phyloP scores from a whole-genome alignment of 78 protist species.

The Dictyostelium firmibasis region DNA sequence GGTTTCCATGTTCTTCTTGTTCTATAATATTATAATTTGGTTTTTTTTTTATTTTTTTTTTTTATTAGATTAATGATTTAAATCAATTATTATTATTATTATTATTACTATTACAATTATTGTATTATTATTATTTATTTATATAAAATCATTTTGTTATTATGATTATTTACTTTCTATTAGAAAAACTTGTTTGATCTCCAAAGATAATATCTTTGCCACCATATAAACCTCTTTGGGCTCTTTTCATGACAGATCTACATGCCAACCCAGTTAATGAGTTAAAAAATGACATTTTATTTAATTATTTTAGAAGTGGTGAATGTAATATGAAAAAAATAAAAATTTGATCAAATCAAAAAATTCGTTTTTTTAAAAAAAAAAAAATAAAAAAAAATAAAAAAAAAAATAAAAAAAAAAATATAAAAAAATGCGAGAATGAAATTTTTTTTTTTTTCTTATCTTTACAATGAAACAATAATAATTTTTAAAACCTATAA shows the following conservation, averaged over 20 bases:
- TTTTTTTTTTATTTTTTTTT: neutral
- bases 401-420: neutral
- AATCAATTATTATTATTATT: neutral
- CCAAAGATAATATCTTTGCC: conserved; percentile 45
- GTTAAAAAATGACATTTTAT: neutral
- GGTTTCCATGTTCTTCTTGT: conserved; percentile 73
- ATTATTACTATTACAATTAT: neutral
- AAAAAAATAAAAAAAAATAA: neutral
- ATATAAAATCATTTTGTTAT: too few relatives aligned
- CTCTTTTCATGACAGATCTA: conserved; percentile 40
- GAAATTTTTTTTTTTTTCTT: neutral
- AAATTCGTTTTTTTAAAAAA: neutral
- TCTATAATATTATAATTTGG: conserved; percentile 7
- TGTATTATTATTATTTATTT: neutral
- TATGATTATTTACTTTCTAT: conserved; percentile 27
- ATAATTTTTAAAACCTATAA: too few relatives aligned
- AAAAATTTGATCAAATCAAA: neutral
- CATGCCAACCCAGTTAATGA: neutral
- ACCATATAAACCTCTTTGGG: conserved; percentile 72
- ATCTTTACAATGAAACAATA: neutral
- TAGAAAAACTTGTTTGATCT: conserved; percentile 43
- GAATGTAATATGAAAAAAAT: neutral
- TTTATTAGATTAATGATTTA: too few relatives aligned
- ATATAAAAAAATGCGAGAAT: neutral
- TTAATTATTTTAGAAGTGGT: neutral